Percentiles rank a stretch among this genome's conserved stretches.
Evolutionary conservation across 2,329 filamentous ascomycete genomes (phyloP).

Genomic region (Zopfia rhizophila): DNA sequence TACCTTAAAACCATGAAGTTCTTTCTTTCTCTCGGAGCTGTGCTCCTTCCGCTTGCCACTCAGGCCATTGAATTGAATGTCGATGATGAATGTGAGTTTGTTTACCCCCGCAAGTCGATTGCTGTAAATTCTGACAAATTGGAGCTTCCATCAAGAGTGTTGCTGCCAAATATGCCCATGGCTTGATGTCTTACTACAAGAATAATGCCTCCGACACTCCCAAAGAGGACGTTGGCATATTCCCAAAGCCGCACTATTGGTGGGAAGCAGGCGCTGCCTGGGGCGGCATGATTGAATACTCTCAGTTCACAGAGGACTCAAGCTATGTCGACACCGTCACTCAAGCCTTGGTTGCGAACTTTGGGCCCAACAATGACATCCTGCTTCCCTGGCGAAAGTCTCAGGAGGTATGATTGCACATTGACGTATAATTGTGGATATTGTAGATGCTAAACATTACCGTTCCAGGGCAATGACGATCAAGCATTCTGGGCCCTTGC

Average conservation of each 20-base stretch:
- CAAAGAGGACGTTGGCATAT: constrained; percentile 50
- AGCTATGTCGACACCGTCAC: constrained; percentile 55
- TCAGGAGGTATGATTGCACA: constrained; percentile 35
- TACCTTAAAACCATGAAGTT: constrained; percentile 44
- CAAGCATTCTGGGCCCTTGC: constrained; percentile 79
- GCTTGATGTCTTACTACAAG: constrained; percentile 49
- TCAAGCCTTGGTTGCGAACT: constrained; percentile 55
- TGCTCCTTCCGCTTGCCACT: constrained; percentile 45
- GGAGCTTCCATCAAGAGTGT: constrained; percentile 41
- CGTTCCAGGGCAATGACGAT: constrained; percentile 73
- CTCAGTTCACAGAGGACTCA: constrained; percentile 57
- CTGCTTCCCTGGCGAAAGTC: constrained; percentile 54
- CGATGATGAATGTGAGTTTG: constrained; percentile 36
- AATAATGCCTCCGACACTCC: constrained; percentile 37
- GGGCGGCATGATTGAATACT: constrained; percentile 57
- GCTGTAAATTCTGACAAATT: constrained; percentile 5
- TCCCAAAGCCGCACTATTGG: constrained; percentile 59
- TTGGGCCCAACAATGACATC: constrained; percentile 55
- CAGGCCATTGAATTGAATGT: constrained; percentile 43
- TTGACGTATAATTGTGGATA: too few species aligned
- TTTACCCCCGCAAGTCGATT: background rate
- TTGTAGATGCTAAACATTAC: constrained; percentile 6
- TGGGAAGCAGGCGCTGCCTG: constrained; percentile 57
- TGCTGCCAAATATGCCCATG: constrained; percentile 41
- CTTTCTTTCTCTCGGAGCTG: constrained; percentile 44